Percentiles rank a stretch among this genome's conserved stretches.
Evolutionary conservation across 106 monocot genomes (phyloP).

Genomic region (Xerophyta viscosa): DNA sequence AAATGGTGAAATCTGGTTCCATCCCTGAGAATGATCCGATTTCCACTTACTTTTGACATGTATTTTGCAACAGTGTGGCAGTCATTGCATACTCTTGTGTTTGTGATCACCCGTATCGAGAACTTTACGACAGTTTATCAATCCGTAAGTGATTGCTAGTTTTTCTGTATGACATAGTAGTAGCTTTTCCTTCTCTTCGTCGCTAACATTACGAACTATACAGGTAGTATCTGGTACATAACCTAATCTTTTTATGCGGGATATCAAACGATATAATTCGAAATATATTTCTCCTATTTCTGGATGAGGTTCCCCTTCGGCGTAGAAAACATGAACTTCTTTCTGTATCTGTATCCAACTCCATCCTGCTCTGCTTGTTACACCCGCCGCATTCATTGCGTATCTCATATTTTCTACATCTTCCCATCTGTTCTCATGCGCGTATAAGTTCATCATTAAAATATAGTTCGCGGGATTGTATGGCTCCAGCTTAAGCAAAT

Average conservation of each 20-base stretch:
- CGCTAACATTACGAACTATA: conserved; percentile 27
- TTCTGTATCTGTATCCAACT: conserved; percentile 45
- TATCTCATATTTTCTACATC: conserved; percentile 40
- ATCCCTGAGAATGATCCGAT: conserved; percentile 49
- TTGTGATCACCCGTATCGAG: conserved; percentile 52
- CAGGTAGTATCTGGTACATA: conserved; percentile 52
- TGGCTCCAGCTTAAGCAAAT: conserved; percentile 43
- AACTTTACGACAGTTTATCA: conserved; percentile 25
- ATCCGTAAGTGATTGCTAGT: conserved; percentile 49
- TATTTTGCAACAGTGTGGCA: conserved; percentile 54
- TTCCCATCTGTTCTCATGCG: conserved; percentile 27
- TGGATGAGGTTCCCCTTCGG: conserved; percentile 35
- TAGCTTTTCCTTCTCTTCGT: conserved; percentile 49
- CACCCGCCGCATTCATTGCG: conserved; percentile 28
- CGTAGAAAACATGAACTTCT: conserved; percentile 36
- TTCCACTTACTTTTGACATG: conserved; percentile 24
- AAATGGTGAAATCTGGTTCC: conserved; percentile 53
- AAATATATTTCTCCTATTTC: conserved; percentile 44
- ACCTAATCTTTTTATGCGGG: conserved; percentile 34
- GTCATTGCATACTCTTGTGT: conserved; percentile 57
- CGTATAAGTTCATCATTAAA: conserved; percentile 51
- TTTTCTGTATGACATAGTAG: conserved; percentile 57
- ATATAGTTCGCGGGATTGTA: conserved; percentile 51
- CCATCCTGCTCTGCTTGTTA: conserved; percentile 39
- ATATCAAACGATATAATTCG: conserved; percentile 28